Conservation (phyloP, 352 stramenopile genomes). For the Nothophytophthora sp. region DNA sequence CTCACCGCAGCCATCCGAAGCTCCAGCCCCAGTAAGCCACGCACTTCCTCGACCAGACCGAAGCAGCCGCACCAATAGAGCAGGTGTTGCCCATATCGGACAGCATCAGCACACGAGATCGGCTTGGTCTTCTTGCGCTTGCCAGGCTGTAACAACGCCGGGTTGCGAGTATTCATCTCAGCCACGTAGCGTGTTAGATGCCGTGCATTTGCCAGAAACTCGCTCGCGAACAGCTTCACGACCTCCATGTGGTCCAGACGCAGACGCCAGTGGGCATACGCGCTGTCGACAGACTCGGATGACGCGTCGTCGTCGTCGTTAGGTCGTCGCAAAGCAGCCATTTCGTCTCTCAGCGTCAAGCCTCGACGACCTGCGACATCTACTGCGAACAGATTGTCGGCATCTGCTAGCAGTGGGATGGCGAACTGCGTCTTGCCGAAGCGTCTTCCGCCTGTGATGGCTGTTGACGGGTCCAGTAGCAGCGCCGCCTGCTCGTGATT, state of each 20-base stretch:
- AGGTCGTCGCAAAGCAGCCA: conserved; percentile 22
- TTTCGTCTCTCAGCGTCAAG: conserved; percentile 47
- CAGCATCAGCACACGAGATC: conserved; percentile 29
- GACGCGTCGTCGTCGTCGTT: neutral
- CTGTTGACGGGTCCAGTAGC: conserved; percentile 41
- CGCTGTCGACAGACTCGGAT: conserved; percentile 1
- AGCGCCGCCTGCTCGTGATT: conserved; percentile 66
- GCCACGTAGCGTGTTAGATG: conserved; percentile 50
- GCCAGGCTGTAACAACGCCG: conserved; percentile 18
- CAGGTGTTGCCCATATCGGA: conserved; percentile 78
- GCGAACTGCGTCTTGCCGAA: conserved; percentile 42
- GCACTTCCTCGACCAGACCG: conserved; percentile 54
- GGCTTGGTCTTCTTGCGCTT: conserved; percentile 16
- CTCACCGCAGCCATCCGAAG: conserved; percentile 9
- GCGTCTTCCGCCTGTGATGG: conserved; percentile 5
- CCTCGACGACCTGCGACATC: conserved; percentile 65
- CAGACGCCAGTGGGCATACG: conserved; percentile 57
- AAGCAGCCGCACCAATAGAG: conserved; percentile 80
- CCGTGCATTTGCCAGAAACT: conserved; percentile 51
- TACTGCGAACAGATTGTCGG: conserved; percentile 57
- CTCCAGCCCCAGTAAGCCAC: conserved; percentile 35
- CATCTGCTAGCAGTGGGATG: conserved; percentile 61
- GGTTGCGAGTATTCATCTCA: conserved; percentile 63
- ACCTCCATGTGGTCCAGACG: conserved; percentile 60
- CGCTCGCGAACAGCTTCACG: conserved; percentile 44